Percentiles rank a stretch among this genome's conserved stretches.
Conservation (phyloP, 2,329 filamentous ascomycete species). For the Paracorniculantispora psalliotae region DNA sequence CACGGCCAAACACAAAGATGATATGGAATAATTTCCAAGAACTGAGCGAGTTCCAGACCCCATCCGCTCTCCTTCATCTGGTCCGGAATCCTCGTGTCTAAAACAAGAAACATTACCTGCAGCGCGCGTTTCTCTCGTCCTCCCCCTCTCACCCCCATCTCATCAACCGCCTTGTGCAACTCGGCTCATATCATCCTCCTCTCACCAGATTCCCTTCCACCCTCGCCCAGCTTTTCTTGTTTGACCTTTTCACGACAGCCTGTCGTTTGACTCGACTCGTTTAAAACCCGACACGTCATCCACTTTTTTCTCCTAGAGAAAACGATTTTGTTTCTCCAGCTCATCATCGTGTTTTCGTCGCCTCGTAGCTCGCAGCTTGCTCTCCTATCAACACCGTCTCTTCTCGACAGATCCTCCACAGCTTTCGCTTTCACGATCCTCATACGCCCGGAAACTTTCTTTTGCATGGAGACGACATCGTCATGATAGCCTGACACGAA, state of each 20-base stretch:
- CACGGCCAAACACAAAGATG: neutral
- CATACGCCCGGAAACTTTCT: neutral
- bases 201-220: neutral
- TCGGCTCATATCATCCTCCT: neutral
- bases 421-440: neutral
- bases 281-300: neutral
- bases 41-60: neutral
- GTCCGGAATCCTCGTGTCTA: neutral
- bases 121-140: neutral
- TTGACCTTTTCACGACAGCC: neutral
- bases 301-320: neutral
- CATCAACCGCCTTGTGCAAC: constrained; percentile 2
- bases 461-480: neutral
- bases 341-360: neutral
- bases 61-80: neutral
- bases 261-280: neutral
- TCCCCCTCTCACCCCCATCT: neutral
- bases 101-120: neutral
- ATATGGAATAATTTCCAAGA: too few relatives aligned
- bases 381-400: neutral
- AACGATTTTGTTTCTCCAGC: too few relatives aligned
- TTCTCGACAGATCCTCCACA: neutral
- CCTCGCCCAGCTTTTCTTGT: neutral
- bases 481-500: neutral
- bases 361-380: neutral